phyloP scores from a whole-genome alignment of 176 grass and related monocot genomes.

The Cenchrus fungigraminus region DNA sequence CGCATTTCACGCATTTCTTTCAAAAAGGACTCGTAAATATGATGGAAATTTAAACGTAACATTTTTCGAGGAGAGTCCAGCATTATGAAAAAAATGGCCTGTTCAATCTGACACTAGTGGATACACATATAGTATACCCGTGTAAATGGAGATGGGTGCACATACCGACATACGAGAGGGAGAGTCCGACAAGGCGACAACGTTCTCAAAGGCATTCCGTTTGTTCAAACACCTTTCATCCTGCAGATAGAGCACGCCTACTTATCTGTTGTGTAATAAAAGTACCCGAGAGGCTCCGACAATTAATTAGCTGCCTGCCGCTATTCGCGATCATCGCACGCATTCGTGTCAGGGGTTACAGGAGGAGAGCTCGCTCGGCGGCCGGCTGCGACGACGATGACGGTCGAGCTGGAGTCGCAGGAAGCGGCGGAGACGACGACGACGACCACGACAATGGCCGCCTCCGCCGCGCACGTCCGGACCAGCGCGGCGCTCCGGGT shows the following conservation, averaged over 20 bases:
- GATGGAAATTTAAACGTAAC: not conserved
- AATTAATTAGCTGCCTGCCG: not conserved
- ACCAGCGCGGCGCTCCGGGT: conserved; percentile 15
- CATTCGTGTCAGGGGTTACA: not conserved
- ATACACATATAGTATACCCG: not conserved
- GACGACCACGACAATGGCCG: not conserved
- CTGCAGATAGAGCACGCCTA: not conserved
- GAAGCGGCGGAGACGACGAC: not conserved
- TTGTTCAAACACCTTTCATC: not conserved
- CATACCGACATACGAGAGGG: not conserved
- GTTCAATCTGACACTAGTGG: not conserved
- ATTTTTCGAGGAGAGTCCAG: not conserved
- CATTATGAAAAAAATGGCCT: not conserved
- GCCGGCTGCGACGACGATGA: not conserved
- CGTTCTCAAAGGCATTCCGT: not conserved
- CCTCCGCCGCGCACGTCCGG: not conserved
- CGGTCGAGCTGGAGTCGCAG: conserved; percentile 49
- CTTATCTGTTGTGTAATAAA: not conserved
- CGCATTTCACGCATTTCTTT: too few species aligned
- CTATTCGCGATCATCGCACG: not conserved
- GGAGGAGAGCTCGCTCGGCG: not conserved
- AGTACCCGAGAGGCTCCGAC: not conserved
- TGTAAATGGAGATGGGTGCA: not conserved
- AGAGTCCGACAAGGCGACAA: conserved; percentile 13
- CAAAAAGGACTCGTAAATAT: not conserved